Evolutionary conservation across 805 yeast genomes (phyloP).

Genomic region (Ogataea henricii): DNA sequence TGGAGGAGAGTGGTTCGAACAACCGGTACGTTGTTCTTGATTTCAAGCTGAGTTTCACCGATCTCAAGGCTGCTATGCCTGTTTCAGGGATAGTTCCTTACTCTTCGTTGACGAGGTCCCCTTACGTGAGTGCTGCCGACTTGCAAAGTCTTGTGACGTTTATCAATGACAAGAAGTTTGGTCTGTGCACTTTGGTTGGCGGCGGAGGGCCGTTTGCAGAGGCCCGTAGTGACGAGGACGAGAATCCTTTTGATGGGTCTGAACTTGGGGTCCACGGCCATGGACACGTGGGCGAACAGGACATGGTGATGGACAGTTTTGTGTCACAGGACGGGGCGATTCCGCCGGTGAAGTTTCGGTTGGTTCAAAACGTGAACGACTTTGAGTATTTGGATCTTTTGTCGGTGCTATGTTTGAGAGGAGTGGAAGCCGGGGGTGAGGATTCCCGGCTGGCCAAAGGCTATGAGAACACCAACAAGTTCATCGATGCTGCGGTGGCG

Average conservation of each 20-base stretch:
- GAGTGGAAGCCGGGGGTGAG: slow-evolving; percentile 5
- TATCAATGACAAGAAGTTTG: slow-evolving; percentile 50
- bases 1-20: slow-evolving; percentile 10
- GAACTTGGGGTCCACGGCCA: slow-evolving; percentile 33
- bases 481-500: slow-evolving; percentile 30
- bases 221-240: slow-evolving; percentile 17
- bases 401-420: slow-evolving; percentile 25
- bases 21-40: slow-evolving; percentile 66
- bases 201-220: slow-evolving; percentile 1
- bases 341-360: slow-evolving; percentile 43
- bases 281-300: slow-evolving; percentile 7
- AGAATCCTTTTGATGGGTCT: slow-evolving; percentile 32
- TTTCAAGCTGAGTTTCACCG: slow-evolving; percentile 62
- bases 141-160: slow-evolving; percentile 62
- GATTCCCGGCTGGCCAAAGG: slow-evolving; percentile 20
- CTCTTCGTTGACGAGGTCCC: slow-evolving; percentile 52
- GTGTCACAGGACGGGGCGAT: slow-evolving; percentile 22
- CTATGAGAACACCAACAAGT: slow-evolving; percentile 32
- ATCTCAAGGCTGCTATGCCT: slow-evolving; percentile 59
- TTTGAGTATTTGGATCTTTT: slow-evolving; percentile 41
- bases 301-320: background rate
- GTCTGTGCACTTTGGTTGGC: slow-evolving; percentile 21
- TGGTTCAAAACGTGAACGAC: slow-evolving; percentile 48
- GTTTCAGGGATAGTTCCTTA: slow-evolving; percentile 43
- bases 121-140: slow-evolving; percentile 60